Conservation (phyloP, 305 asterid species). For the Stenogyne calaminthoides region DNA sequence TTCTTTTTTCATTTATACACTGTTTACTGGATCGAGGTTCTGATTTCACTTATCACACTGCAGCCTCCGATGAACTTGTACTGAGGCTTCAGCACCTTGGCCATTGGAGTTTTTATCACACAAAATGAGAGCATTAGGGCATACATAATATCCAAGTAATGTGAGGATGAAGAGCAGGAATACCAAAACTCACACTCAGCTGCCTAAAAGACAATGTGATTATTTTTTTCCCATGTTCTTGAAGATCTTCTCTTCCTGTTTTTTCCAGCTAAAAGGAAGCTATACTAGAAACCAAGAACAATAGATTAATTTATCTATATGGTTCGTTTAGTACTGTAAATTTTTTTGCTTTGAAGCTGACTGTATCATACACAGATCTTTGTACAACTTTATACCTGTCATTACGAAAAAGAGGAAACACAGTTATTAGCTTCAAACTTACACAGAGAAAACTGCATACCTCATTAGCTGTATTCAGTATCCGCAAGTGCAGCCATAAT, state of each 20-base stretch:
- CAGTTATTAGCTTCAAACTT: constrained; percentile 7
- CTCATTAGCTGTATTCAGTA: constrained; percentile 17
- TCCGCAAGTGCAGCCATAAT: constrained; percentile 15
- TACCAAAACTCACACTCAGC: constrained; percentile 22
- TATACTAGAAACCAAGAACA: constrained; percentile 17
- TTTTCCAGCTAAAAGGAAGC: constrained; percentile 21
- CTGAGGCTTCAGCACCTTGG: constrained; percentile 39
- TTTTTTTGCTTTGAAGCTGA: not conserved
- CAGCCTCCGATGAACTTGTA: constrained; percentile 57
- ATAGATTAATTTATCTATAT: constrained; percentile 15
- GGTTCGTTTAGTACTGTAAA: constrained; percentile 11
- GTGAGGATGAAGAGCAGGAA: constrained; percentile 12
- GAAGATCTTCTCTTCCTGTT: constrained; percentile 20
- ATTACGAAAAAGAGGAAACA: not conserved
- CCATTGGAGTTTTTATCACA: constrained; percentile 5
- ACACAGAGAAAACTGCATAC: constrained; percentile 29
- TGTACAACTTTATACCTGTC: constrained; percentile 2
- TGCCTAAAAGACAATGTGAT: constrained; percentile 15
- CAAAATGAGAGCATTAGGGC: constrained; percentile 15
- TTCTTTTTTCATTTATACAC: not conserved
- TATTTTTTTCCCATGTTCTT: constrained; percentile 12
- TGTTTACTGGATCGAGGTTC: constrained; percentile 25
- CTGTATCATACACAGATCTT: not conserved
- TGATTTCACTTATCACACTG: constrained; percentile 35
- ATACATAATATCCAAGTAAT: constrained; percentile 8